Evolutionary conservation across 1,284 basidiomycete genomes (phyloP), one percentile per base, ranked within the genome.

Genomic region (Filobasidium uniguttulatum): DNA sequence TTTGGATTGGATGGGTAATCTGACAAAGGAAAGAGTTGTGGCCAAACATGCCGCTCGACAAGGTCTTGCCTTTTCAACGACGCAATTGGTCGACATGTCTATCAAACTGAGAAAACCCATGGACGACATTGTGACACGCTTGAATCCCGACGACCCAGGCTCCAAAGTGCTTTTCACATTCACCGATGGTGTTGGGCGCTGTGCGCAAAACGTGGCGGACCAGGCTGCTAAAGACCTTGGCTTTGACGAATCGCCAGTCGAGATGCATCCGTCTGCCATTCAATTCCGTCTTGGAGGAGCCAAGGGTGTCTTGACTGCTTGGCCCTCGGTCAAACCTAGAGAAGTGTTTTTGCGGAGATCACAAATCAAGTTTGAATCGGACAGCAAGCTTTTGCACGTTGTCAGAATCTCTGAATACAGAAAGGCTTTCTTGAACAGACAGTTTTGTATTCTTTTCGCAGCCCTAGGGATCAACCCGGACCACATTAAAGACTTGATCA

Each of bases 391-490:
- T 7, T 56, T 59, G 47, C 51, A 67, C 33, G 66, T 67, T 7
- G 62, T 67, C 2, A 49, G 66, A 28, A 65, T 67, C 31, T 50
- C 62, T 57, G 12, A 10, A 19, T 67, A 66, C 49, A 64, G 67
- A 46, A 55, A 56, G 2, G 69, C 65, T 4, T 68, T 67, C 52
- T 55, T 71, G 12, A 71, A 69, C 49, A 57, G 69, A 12, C 68
- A 71, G 49, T 69, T 68, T 53, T 68, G 69, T 58, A 63, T 65
- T 35, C 64, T 71, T 49, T 64, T 69, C 60, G 60, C 56, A 3
- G 61, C 64, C 0, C 61, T 65, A 19, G 67, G 67, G 1, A 59
- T 69, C 0, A 61, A 65, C 0, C 55, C 62, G 25, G 23, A 53
- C 3, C 53, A 67, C 10, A 61, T 71, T 43, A 51, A 62, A 2